These are phyloP conservation scores for Fusarium sp. DNA, from an alignment of 2,329 filamentous ascomycete species.

Conservation along the genomic window DNA sequence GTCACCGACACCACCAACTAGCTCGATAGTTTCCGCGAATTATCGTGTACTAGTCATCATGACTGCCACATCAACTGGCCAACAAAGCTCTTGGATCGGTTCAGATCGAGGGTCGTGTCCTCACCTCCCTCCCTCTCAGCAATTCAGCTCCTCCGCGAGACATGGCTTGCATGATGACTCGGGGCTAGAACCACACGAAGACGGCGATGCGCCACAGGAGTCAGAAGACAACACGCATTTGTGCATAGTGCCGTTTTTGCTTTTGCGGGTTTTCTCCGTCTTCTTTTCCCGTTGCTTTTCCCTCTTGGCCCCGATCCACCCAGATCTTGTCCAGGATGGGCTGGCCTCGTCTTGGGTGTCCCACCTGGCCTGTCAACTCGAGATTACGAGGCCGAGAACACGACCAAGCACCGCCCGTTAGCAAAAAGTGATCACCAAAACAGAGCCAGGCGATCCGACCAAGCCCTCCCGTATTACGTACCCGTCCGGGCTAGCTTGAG, in stretches of 20 bases:
- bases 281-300: constrained; percentile 19
- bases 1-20: constrained; percentile 16
- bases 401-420: constrained; percentile 15
- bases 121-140: constrained; percentile 1
- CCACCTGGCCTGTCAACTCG: constrained; percentile 20
- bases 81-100: constrained; percentile 1
- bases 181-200: constrained; percentile 25
- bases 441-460: constrained; percentile 8
- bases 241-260: constrained; percentile 13
- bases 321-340: constrained; percentile 38
- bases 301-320: constrained; percentile 27
- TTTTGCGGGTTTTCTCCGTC: constrained; percentile 21
- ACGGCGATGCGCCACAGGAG: constrained; percentile 33
- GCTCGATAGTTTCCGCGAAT: constrained; percentile 34
- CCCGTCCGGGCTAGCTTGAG: background rate
- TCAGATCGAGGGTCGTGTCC: constrained; percentile 22
- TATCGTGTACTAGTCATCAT: constrained; percentile 11
- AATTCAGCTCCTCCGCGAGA: constrained; percentile 30
- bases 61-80: constrained; percentile 28
- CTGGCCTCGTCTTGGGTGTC: constrained; percentile 17
- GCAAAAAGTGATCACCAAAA: constrained; percentile 23
- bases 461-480: constrained; percentile 37
- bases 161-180: constrained; percentile 43
- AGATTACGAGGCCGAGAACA: constrained; percentile 36
- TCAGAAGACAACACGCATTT: constrained; percentile 10